phyloP scores from a whole-genome alignment of 176 grass and related monocot species.

The Zea mays region DNA sequence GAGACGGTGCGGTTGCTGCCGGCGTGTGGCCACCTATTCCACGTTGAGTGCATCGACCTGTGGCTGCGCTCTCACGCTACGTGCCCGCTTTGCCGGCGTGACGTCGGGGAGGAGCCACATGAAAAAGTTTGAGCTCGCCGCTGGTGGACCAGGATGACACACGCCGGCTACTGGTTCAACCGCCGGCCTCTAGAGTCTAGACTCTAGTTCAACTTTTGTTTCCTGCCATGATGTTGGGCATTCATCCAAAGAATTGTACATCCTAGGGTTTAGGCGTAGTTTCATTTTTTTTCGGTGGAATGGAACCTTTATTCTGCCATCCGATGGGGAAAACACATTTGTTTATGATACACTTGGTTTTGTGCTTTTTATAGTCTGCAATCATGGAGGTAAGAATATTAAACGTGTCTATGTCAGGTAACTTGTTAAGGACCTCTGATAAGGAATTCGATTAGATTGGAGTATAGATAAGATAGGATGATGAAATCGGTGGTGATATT shows the following conservation, averaged over 20 bases:
- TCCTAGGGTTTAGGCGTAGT: not conserved
- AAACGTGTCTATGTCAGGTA: not conserved
- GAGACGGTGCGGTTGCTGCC: conserved; percentile 54
- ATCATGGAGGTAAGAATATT: conserved; percentile 15
- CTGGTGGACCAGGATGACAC: not conserved
- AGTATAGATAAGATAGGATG: not conserved
- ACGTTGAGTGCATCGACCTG: conserved; percentile 59
- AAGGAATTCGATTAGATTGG: conserved; percentile 38
- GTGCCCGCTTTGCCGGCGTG: conserved; percentile 61
- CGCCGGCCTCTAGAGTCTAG: too few species aligned
- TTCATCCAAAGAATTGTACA: not conserved
- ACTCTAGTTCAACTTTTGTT: too few species aligned
- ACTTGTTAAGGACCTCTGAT: not conserved
- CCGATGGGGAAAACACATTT: not conserved
- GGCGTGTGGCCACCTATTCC: conserved; percentile 55
- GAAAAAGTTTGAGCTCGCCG: conserved; percentile 9
- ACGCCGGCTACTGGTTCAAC: not conserved
- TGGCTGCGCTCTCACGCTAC: conserved; percentile 57
- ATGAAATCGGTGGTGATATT: conserved; percentile 10
- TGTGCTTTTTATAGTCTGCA: not conserved
- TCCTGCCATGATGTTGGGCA: not conserved
- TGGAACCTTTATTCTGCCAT: not conserved
- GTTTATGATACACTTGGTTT: not conserved
- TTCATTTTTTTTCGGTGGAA: not conserved
- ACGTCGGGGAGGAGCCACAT: conserved; percentile 8